Base-by-base conservation (phyloP, 345 rosid genomes). In the Euclidium syriacum region DNA sequence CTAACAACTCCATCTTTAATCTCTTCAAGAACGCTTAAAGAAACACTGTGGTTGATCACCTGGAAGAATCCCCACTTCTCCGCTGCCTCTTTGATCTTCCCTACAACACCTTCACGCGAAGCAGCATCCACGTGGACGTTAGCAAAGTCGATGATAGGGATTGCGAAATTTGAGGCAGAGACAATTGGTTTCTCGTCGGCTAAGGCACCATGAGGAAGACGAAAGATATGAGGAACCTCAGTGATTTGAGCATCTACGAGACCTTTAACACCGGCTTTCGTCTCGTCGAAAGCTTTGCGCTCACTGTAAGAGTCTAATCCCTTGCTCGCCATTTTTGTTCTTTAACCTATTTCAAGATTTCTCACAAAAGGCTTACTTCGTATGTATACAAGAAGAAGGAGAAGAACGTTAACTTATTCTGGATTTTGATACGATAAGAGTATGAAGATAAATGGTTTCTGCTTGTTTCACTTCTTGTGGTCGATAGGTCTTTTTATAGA, bases 1-100 rank as follows among this genome's bases (percentile, higher is more conserved):
- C 61, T 61, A 4, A 51, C 44, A 12, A 75, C 40, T 6, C 76
- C 80, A 7, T 79, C 55, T 9, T 72, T 42, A 47, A 79, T 41
- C 49, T 66, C 81, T 10, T 73, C 74, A 64, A 79, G 50, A 60
- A 71, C 47, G 2, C 9, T 58, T 6, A 19, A 34, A 0, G 78
- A 77, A 57, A 84, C 77, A 43, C 73, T 74, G 8, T 84, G 84
- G 23, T 79, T 78, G 3, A 76, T 67, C 39, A 77, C 65, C 65
- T 76, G 87, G 24, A 84, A 77, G 66, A 84, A 74, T 14, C 84
- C 86, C 81, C 81, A 77, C 0, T 59, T 52, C 66, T 60, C 64
- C 0, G 74, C 73, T 1, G 82, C 80, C 0, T 41, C 41, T 52
- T 73, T 32, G 14, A 78, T 53, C 39, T 64, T 48, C 20, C 67